A percentile compares a stretch with the other conserved stretches of the same genome.
Evolutionary conservation across 2,329 filamentous ascomycete genomes (phyloP).

Genomic region (Pyrenochaeta sp.): DNA sequence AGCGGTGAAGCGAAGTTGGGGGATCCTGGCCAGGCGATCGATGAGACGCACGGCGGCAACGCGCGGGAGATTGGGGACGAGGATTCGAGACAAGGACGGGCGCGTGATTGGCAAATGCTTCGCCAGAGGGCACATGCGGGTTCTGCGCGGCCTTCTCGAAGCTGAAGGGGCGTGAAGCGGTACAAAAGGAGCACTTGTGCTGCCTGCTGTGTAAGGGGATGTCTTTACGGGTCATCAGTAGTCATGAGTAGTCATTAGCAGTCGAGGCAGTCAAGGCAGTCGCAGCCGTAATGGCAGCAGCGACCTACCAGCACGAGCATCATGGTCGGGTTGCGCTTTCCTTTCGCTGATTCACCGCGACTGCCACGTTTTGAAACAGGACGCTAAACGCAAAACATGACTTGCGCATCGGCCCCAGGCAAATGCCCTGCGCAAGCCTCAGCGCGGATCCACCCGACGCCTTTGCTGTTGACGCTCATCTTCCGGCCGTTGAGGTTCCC

Average conservation of each 20-base stretch:
- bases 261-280: not conserved
- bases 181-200: not conserved
- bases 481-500: constrained; percentile 11
- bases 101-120: constrained; percentile 6
- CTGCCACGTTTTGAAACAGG: constrained; percentile 16
- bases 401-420: not conserved
- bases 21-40: constrained; percentile 17
- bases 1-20: constrained; percentile 7
- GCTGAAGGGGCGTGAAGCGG: not conserved
- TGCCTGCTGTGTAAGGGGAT: not conserved
- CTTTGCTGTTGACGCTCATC: constrained; percentile 10
- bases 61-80: constrained; percentile 22
- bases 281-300: not conserved
- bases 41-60: constrained; percentile 23
- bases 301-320: not conserved
- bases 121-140: not conserved
- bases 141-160: not conserved
- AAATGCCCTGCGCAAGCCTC: constrained; percentile 1
- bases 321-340: not conserved
- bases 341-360: not conserved
- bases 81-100: constrained; percentile 6
- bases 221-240: too few species aligned
- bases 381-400: constrained; percentile 23
- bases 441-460: constrained; percentile 20
- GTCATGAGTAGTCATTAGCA: too few species aligned